phyloP scores from a whole-genome alignment of 257 asterid species.

The Jacaranda copaia region DNA sequence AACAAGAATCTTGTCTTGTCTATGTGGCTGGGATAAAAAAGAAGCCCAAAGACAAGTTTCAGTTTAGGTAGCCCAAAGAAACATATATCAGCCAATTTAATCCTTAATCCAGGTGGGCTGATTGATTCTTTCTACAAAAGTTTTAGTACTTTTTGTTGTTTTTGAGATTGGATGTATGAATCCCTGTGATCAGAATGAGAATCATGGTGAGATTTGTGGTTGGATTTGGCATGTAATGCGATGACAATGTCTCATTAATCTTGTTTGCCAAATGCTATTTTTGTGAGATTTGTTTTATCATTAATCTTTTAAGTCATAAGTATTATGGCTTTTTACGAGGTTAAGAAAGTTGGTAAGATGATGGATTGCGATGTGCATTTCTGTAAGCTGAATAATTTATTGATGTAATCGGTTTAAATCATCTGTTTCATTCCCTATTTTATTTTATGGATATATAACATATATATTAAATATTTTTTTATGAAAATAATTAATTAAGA shows the following conservation, averaged over 20 bases:
- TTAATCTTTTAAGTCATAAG: background rate
- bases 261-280: slow-evolving; percentile 14
- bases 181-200: slow-evolving; percentile 48
- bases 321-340: no score
- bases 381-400: no score
- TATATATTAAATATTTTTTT: no score
- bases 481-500: no score
- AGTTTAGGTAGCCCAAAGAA: slow-evolving; percentile 21
- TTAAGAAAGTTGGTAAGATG: no score
- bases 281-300: background rate
- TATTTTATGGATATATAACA: no score
- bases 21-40: slow-evolving; percentile 50
- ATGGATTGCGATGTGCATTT: no score
- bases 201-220: slow-evolving; percentile 55
- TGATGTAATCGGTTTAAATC: no score
- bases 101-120: background rate
- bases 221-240: background rate
- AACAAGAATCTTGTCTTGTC: slow-evolving; percentile 41
- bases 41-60: slow-evolving; percentile 50
- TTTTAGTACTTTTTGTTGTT: slow-evolving; percentile 1
- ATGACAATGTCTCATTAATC: background rate
- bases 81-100: slow-evolving; percentile 21
- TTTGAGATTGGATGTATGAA: slow-evolving; percentile 23
- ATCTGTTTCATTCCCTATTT: no score
- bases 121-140: background rate